Evolutionary conservation across 192 early-diverging fungal species (phyloP).

Genomic region (Dispira parvispora): DNA sequence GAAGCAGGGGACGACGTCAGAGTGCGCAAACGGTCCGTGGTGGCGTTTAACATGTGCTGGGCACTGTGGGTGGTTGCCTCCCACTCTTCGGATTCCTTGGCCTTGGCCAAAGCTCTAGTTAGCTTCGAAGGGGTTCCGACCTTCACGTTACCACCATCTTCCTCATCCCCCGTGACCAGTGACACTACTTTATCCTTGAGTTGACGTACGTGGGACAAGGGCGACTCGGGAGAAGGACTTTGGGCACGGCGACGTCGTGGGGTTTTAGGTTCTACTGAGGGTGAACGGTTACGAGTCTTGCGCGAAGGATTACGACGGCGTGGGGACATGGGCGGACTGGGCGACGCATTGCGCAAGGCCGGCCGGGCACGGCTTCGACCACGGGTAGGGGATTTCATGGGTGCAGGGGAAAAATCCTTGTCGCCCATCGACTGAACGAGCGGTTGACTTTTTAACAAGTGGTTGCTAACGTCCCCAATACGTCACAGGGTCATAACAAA

Average conservation of each 20-base stretch:
- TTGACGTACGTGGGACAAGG: conserved; percentile 7
- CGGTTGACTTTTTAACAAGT: too few relatives aligned
- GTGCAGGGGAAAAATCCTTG: too few relatives aligned
- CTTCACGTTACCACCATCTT: background rate
- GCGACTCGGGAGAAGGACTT: background rate
- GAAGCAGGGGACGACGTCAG: background rate
- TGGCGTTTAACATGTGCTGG: background rate
- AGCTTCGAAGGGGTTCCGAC: too few relatives aligned
- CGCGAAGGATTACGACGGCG: background rate
- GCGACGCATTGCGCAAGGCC: background rate
- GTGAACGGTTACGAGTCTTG: too few relatives aligned
- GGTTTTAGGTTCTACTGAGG: too few relatives aligned
- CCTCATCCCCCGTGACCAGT: background rate
- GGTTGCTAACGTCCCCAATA: too few relatives aligned
- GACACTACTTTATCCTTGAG: background rate
- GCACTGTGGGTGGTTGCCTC: background rate
- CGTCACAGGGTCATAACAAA: too few relatives aligned
- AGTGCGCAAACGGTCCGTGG: background rate
- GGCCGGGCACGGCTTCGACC: too few relatives aligned
- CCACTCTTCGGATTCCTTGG: background rate
- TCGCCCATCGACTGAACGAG: too few relatives aligned
- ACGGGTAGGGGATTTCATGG: too few relatives aligned
- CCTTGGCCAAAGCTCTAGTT: background rate
- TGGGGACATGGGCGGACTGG: background rate
- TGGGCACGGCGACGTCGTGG: background rate